phyloP scores from a whole-genome alignment of 2,329 filamentous ascomycete genomes.

The Exophiala bonariae region DNA sequence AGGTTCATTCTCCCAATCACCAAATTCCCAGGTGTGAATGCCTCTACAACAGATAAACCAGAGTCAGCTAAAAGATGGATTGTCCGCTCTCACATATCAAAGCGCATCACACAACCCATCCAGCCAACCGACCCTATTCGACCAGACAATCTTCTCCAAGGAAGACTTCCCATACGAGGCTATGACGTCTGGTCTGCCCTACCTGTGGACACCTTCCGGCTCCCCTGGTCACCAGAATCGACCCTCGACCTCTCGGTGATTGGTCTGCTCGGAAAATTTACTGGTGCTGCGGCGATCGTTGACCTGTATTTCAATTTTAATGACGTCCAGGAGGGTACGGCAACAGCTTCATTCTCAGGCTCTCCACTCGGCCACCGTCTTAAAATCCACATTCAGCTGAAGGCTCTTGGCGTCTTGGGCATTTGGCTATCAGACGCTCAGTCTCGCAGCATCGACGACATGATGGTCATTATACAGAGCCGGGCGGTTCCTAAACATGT shows the following conservation, averaged over 20 bases:
- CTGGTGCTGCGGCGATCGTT: constrained; percentile 75
- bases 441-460: constrained; percentile 54
- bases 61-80: constrained; percentile 60
- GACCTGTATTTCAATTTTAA: constrained; percentile 60
- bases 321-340: constrained; percentile 48
- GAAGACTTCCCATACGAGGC: constrained; percentile 64
- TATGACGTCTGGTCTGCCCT: constrained; percentile 83
- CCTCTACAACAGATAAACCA: constrained; percentile 5
- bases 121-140: constrained; percentile 37
- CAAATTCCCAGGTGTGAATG: constrained; percentile 65
- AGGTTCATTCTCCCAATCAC: constrained; percentile 70
- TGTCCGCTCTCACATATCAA: constrained; percentile 69
- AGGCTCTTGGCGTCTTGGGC: constrained; percentile 71
- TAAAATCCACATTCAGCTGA: constrained; percentile 67
- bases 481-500: constrained; percentile 67
- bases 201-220: constrained; percentile 66
- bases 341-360: constrained; percentile 19
- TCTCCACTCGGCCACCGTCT: constrained; percentile 42
- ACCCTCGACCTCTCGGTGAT: constrained; percentile 62
- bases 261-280: constrained; percentile 85
- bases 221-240: constrained; percentile 30
- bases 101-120: constrained; percentile 59
- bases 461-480: constrained; percentile 75
- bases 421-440: constrained; percentile 67
- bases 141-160: constrained; percentile 53